A percentile compares a stretch with the other conserved stretches of the same genome.
phyloP scores from a whole-genome alignment of 257 asterid species.

The Penstemon newberryi region DNA sequence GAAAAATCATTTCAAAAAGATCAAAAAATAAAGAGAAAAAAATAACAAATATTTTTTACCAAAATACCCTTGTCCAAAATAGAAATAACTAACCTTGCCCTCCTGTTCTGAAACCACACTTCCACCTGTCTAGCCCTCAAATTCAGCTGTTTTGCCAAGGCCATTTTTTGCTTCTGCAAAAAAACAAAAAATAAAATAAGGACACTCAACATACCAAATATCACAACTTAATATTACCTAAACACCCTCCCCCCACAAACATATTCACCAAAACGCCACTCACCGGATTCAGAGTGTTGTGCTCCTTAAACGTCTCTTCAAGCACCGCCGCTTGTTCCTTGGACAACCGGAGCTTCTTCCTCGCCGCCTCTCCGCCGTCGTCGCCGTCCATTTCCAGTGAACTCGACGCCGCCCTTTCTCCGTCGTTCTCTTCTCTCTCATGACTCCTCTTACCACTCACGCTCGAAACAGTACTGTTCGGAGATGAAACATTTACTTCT shows the following conservation, averaged over 20 bases:
- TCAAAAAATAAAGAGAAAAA: not conserved
- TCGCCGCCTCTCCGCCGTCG: conserved; percentile 73
- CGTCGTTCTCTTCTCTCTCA: conserved; percentile 79
- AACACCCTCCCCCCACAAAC: conserved; percentile 3
- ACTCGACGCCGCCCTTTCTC: conserved; percentile 50
- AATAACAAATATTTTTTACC: not conserved
- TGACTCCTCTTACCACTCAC: conserved; percentile 81
- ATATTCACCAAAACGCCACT: conserved; percentile 27
- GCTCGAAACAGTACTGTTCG: conserved; percentile 91
- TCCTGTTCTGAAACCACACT: conserved; percentile 98
- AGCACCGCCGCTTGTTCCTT: conserved; percentile 93
- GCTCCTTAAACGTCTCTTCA: conserved; percentile 91
- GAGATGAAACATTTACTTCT: conserved; percentile 69
- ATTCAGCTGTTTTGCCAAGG: conserved; percentile 79
- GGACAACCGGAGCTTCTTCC: conserved; percentile 91
- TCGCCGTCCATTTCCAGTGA: conserved; percentile 75
- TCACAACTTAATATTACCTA: not conserved
- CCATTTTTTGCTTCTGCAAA: conserved; percentile 87
- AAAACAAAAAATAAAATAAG: not conserved
- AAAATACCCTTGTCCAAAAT: conserved; percentile 30
- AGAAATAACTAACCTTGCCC: conserved; percentile 78
- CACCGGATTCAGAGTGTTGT: conserved; percentile 88
- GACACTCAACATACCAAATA: not conserved
- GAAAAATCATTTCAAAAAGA: not conserved
- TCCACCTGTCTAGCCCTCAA: conserved; percentile 94